phyloP scores from a whole-genome alignment of 1,139 yeast genomes.

The Scheffersomyces parashehatae region DNA sequence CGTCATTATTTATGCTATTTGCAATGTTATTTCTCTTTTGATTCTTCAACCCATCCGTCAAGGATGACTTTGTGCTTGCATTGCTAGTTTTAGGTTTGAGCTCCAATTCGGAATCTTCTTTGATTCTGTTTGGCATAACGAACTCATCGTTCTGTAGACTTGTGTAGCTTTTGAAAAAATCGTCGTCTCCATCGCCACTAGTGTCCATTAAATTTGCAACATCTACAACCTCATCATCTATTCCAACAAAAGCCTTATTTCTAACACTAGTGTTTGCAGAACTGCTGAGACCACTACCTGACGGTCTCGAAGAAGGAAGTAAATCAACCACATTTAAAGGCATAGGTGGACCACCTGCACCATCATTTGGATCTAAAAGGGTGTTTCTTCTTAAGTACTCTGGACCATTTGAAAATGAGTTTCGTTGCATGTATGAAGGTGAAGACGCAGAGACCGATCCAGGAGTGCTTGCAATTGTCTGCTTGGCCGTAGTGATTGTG shows the following conservation, averaged over 20 bases:
- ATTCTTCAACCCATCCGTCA: conserved; percentile 29
- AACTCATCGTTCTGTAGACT: conserved; percentile 14
- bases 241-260: background rate
- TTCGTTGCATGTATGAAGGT: conserved; percentile 3
- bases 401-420: conserved; percentile 9
- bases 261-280: background rate
- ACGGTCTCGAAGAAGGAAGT: conserved; percentile 15
- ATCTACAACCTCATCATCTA: conserved; percentile 1
- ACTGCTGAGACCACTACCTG: background rate
- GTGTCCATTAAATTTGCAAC: conserved; percentile 16
- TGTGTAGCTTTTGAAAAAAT: conserved; percentile 24
- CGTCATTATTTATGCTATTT: conserved; percentile 12
- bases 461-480: conserved; percentile 20
- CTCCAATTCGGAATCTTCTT: conserved; percentile 5
- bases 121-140: conserved; percentile 4
- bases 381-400: background rate
- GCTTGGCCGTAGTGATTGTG: conserved; percentile 7
- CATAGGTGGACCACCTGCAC: conserved; percentile 15
- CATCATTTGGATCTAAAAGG: conserved; percentile 1
- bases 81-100: conserved; percentile 5
- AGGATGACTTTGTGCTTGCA: conserved; percentile 19
- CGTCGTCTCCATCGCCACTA: conserved; percentile 13
- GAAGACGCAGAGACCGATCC: conserved; percentile 20
- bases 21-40: conserved; percentile 6
- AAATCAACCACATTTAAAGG: conserved; percentile 22